Base-by-base conservation (phyloP, 2,329 filamentous ascomycete species). In the Neonectria neomacrospora region DNA sequence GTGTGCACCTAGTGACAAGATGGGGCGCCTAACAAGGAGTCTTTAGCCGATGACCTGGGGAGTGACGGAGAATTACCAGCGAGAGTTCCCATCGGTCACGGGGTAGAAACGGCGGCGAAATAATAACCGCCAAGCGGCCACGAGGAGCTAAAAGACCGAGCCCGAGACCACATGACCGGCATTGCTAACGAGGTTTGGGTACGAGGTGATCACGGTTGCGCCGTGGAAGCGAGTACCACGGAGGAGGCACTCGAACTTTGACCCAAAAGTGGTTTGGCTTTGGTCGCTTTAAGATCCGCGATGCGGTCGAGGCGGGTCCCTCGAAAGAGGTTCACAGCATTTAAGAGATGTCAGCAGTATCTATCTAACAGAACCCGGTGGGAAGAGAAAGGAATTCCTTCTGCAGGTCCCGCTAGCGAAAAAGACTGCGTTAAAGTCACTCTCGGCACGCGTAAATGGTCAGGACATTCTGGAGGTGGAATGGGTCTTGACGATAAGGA, bases 361-460 rank as follows among this genome's bases (percentile, higher is more conserved):
- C 94, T 97, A 97, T 97, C 94, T 97, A 97, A 95, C 93, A 86
- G 91, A 90, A 88, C 86, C 91, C 90, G 92, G 93, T 88, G 79
- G 80, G 76, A 78, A 77, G 67, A 69, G 71, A 68, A 65, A 34
- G 60, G 61, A 48, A 39, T 42, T 45, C 65, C 65, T 69, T 76
- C 70, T 71, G 87, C 92, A 94, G 93, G 92, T 90, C 90, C 92
- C 88, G 94, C 92, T 97, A 97, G 94, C 94, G 94, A 94, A 97
- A 94, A 92, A 92, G 91, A 91, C 91, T 92, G 91, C 90, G 78
- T 50, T 55, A 18, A 37, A 42, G 26, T 91, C 83, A 78, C 78
- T 97, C 92, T 97, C 79, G 92, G 92, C 94, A 96, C 89, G 83
- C 81, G 81, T 88, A 80, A 96, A 97, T 97, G 94, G 89, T 94